phyloP scores from a whole-genome alignment of 2,329 filamentous ascomycete genomes.

The Paecilomyces niveus region DNA sequence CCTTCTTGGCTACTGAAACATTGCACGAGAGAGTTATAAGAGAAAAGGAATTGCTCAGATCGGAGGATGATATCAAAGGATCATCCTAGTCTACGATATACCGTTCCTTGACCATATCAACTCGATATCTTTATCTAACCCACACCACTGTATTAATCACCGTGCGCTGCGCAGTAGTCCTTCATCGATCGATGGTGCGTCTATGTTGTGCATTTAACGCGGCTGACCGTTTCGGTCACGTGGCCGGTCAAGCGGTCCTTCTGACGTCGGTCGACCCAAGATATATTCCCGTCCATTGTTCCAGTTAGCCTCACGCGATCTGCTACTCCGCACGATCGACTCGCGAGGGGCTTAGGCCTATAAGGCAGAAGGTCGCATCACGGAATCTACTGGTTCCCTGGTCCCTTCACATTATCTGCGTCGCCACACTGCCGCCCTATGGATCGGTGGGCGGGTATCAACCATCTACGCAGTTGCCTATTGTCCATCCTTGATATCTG shows the following conservation, averaged over 20 bases:
- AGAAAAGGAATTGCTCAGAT: background rate
- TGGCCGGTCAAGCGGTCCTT: background rate
- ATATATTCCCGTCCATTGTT: background rate
- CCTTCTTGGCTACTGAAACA: background rate
- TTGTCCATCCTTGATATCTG: background rate
- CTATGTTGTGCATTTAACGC: background rate
- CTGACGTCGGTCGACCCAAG: background rate
- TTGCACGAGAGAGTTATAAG: background rate
- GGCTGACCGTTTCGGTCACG: background rate
- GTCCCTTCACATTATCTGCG: background rate
- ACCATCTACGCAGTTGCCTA: conserved; percentile 1
- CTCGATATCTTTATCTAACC: background rate
- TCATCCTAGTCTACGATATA: background rate
- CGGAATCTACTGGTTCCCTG: background rate
- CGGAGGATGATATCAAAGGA: no score
- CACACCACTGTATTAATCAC: background rate
- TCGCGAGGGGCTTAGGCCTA: background rate
- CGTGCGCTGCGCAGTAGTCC: background rate
- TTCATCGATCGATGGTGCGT: background rate
- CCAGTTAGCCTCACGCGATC: no score
- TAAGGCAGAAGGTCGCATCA: background rate
- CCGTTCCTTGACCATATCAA: no score
- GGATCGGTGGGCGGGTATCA: background rate
- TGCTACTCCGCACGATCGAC: background rate
- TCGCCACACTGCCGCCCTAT: background rate